Base-by-base conservation (phyloP, 768 basidiomycete genomes). In the Filobasidium wieringae region DNA sequence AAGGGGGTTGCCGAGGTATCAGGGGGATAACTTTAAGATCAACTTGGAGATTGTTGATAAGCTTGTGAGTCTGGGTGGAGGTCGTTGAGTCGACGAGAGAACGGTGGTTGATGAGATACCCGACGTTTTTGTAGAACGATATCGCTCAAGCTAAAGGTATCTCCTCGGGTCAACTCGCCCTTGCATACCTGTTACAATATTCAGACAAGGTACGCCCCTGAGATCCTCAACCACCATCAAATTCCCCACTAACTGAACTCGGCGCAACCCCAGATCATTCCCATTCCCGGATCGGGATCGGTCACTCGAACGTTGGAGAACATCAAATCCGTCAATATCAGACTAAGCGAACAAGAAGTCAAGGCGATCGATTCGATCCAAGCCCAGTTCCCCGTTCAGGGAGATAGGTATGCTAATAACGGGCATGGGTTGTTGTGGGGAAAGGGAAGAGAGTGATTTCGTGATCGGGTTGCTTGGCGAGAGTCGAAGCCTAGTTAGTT, bases 251-350 rank as follows among this genome's bases (percentile, higher is more conserved):
- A 24, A 17, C 26, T 14, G n/a, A 40, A 36, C 34, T 24, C 49
- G 6, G 17, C 12, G 14, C 9, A 7, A 9, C 7, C 29, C 26
- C 75, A 78, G 62, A 76, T 79, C 22, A 72, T 81, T 55, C 79
- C 79, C 3, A 73, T 81, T 19, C 79, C 80, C 0, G 80, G 80
- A 17, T 72, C 71, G n/a, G 70, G 66, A 57, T 78, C 76, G 43
- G 68, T 72, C 47, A 68, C 75, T 1, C 74, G 79, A 31, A 77
- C 79, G 15, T 59, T 75, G 36, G 79, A 82, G 63, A 80, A 80
- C 49, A 68, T 78, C 51, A 66, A 66, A n/a, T 78, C 77, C 0
- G 77, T 76, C 31, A 71, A 78, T 33, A 65, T 82, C 29, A 67
- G 63, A 37, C 71, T 83, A 29, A 68, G 75, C 17, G 60, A 70